Evolutionary conservation across 768 basidiomycete species (phyloP).

Genomic region (Collybiopsis confluens): DNA sequence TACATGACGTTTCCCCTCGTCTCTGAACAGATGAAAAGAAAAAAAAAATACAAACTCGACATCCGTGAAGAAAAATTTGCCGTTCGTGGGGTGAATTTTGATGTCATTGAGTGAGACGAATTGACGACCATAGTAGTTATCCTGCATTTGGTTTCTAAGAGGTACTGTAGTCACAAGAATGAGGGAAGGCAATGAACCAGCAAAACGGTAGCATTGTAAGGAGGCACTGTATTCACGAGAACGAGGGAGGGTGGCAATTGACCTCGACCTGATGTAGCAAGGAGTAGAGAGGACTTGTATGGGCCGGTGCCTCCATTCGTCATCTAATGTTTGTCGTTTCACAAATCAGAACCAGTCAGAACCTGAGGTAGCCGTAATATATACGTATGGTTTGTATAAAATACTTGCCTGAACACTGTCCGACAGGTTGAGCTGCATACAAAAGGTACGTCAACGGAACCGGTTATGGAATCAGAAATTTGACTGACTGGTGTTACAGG

Average conservation of each 20-base stretch:
- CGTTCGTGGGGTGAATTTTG: conserved; percentile 63
- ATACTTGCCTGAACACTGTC: conserved; percentile 41
- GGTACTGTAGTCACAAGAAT: too few relatives aligned
- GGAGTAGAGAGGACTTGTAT: conserved; percentile 51
- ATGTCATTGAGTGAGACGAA: conserved; percentile 83
- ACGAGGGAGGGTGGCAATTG: conserved; percentile 56
- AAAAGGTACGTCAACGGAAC: conserved; percentile 2
- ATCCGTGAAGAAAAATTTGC: conserved; percentile 75
- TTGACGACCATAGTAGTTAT: conserved; percentile 77
- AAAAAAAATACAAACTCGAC: conserved; percentile 39
- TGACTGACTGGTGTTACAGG: conserved; percentile 40
- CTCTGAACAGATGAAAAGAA: not conserved
- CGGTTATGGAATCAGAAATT: not conserved
- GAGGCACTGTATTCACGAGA: conserved; percentile 58
- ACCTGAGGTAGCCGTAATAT: not conserved
- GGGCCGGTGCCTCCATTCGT: conserved; percentile 69
- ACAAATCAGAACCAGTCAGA: too few relatives aligned
- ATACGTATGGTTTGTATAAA: too few relatives aligned
- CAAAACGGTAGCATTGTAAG: conserved; percentile 64
- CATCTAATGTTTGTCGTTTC: conserved; percentile 30
- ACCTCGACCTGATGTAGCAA: conserved; percentile 65
- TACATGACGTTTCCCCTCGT: not conserved
- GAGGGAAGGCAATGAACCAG: too few relatives aligned
- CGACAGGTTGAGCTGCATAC: conserved; percentile 49
- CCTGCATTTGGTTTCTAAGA: too few relatives aligned